Conservation (phyloP, 768 basidiomycete genomes). For the Cystobasidiopsis lactophilus region DNA sequence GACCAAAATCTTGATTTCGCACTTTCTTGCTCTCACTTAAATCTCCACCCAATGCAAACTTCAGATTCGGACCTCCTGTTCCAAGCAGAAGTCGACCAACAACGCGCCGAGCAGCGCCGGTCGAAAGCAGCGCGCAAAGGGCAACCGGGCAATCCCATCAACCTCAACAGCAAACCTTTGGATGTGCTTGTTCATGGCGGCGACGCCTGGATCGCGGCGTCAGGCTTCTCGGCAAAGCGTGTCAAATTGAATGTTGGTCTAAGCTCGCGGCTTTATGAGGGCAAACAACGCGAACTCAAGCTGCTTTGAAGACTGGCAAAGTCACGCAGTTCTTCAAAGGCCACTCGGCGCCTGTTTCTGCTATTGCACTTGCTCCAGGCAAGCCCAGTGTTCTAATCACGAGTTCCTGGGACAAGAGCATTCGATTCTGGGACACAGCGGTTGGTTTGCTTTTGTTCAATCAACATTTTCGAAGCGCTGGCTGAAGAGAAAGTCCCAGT, state of each 20-base stretch:
- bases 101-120: neutral
- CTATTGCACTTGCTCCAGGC: too few species aligned
- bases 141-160: constrained; percentile 53
- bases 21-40: too few species aligned
- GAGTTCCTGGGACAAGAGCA: constrained; percentile 93
- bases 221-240: constrained; percentile 48
- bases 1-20: too few species aligned
- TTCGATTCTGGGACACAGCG: constrained; percentile 62
- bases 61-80: neutral
- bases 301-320: too few species aligned
- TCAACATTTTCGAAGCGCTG: neutral
- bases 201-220: constrained; percentile 67
- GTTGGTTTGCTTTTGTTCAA: constrained; percentile 28
- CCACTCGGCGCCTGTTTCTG: too few species aligned
- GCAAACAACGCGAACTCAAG: too few species aligned
- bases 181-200: constrained; percentile 30
- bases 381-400: constrained; percentile 44
- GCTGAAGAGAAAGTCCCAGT: constrained; percentile 33
- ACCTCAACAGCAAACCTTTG: constrained; percentile 51
- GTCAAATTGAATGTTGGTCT: constrained; percentile 49
- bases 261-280: too few species aligned
- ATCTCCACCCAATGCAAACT: neutral
- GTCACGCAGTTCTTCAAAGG: too few species aligned
- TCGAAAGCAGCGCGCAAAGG: constrained; percentile 24
- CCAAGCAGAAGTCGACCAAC: neutral